A percentile compares a stretch with the other conserved stretches of the same genome.
These are phyloP conservation scores for Lavandula angustifolia DNA, from an alignment of 257 asterid genomes.

Conservation along the genomic window DNA sequence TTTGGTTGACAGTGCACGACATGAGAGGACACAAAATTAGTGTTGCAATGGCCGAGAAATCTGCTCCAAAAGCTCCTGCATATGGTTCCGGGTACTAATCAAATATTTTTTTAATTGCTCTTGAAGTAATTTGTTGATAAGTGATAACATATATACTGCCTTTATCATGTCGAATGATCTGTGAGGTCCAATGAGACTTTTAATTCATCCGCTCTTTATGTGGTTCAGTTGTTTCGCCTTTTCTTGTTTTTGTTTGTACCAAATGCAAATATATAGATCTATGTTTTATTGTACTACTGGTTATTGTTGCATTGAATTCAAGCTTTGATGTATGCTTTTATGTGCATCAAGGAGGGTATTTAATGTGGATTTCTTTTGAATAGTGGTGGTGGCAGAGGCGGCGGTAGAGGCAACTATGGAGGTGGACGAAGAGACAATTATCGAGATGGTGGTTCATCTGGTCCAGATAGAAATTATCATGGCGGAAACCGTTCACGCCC, in stretches of 20 bases:
- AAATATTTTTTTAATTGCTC: neutral
- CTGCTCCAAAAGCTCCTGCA: slow-evolving; percentile 84
- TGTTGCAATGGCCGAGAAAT: slow-evolving; percentile 95
- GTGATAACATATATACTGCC: no score
- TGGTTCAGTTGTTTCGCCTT: no score
- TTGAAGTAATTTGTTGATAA: neutral
- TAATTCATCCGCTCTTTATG: no score
- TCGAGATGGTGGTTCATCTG: slow-evolving; percentile 85
- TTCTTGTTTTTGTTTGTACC: no score
- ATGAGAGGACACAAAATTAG: slow-evolving; percentile 81
- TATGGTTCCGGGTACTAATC: slow-evolving; percentile 72
- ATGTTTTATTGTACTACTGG: no score
- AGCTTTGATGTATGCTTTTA: no score
- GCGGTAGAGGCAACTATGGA: slow-evolving; percentile 95
- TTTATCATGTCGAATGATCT: no score
- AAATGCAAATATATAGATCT: no score
- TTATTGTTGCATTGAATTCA: no score
- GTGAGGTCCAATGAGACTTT: no score
- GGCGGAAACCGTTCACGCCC: slow-evolving; percentile 99
- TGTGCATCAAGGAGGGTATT: slow-evolving; percentile 12
- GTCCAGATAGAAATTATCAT: slow-evolving; percentile 86
- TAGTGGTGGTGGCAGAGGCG: slow-evolving; percentile 96
- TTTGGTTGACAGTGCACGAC: slow-evolving; percentile 58
- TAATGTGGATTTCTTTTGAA: slow-evolving; percentile 32
- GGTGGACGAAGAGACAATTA: slow-evolving; percentile 87